Percentiles rank a stretch among this genome's conserved stretches.
phyloP scores from a whole-genome alignment of 352 stramenopile genomes.

The Globisporangium ultimum region DNA sequence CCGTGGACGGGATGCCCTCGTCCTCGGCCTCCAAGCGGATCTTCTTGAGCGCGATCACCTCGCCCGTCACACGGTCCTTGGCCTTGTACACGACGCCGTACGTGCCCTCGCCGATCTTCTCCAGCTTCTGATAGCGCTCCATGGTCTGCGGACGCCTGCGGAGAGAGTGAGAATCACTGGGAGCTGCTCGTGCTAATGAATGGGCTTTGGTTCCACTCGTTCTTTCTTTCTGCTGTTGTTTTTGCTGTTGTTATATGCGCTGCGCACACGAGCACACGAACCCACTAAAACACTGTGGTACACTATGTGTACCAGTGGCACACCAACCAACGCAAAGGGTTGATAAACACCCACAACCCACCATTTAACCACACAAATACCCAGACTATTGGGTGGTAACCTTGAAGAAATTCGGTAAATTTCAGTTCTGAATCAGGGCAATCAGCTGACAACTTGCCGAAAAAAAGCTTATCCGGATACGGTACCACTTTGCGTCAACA shows the following conservation, averaged over 20 bases:
- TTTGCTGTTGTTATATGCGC: background rate
- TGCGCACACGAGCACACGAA: background rate
- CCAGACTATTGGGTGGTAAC: background rate
- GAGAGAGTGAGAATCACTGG: background rate
- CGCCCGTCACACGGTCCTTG: conserved; percentile 93
- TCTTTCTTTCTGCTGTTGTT: conserved; percentile 9
- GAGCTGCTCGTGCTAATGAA: background rate
- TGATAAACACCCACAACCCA: background rate
- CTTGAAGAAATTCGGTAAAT: background rate
- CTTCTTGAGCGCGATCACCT: conserved; percentile 99
- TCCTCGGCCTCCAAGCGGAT: conserved; percentile 98
- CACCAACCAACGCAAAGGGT: too few relatives aligned
- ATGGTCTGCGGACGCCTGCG: conserved; percentile 30
- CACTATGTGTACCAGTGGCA: background rate
- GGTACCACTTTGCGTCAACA: too few relatives aligned
- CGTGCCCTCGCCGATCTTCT: conserved; percentile 98
- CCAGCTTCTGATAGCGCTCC: conserved; percentile 94
- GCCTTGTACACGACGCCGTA: conserved; percentile 99
- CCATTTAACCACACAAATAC: background rate
- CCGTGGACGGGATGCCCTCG: conserved; percentile 97
- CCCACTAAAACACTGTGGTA: background rate
- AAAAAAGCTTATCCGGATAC: too few relatives aligned
- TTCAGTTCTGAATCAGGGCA: background rate
- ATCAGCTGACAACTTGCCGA: too few relatives aligned
- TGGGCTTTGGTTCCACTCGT: conserved; percentile 14